phyloP scores from a whole-genome alignment of 1,284 basidiomycete genomes.

The Rhodofomes roseus region DNA sequence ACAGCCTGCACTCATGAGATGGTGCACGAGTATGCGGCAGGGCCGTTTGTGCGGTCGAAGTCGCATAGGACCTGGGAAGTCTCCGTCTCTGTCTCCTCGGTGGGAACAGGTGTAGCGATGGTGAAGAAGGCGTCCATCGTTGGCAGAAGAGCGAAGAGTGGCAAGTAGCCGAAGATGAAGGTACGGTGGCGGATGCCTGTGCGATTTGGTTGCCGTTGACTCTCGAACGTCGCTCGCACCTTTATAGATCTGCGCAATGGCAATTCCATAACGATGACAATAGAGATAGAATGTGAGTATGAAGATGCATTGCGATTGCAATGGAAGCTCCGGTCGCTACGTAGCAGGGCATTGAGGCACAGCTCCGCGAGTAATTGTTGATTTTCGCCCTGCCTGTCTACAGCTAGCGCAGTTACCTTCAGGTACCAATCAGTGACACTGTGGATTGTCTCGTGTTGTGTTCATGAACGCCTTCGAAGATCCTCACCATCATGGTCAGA shows the following conservation, averaged over 20 bases:
- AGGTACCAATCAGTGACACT: no score
- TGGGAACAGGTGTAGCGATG: not conserved
- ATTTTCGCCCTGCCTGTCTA: no score
- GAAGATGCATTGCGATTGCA: not conserved
- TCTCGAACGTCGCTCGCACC: not conserved
- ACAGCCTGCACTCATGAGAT: not conserved
- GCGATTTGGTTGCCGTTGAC: conserved; percentile 24
- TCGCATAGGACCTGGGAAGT: not conserved
- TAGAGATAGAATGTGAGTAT: no score
- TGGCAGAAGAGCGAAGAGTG: conserved; percentile 60
- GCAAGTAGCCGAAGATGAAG: conserved; percentile 39
- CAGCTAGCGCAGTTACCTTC: no score
- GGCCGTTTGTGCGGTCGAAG: not conserved
- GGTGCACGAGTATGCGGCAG: not conserved
- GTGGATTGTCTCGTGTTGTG: no score
- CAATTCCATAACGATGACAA: no score
- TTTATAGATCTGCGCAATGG: not conserved
- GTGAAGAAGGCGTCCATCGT: not conserved
- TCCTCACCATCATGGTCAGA: no score
- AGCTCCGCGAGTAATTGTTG: not conserved
- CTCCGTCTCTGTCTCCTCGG: conserved; percentile 2
- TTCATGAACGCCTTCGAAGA: no score
- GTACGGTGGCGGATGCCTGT: conserved; percentile 31
- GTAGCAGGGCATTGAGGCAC: not conserved
- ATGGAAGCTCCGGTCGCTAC: not conserved